Base-by-base conservation (phyloP, 1,284 basidiomycete species). In the Xerocomus amazonicus region DNA sequence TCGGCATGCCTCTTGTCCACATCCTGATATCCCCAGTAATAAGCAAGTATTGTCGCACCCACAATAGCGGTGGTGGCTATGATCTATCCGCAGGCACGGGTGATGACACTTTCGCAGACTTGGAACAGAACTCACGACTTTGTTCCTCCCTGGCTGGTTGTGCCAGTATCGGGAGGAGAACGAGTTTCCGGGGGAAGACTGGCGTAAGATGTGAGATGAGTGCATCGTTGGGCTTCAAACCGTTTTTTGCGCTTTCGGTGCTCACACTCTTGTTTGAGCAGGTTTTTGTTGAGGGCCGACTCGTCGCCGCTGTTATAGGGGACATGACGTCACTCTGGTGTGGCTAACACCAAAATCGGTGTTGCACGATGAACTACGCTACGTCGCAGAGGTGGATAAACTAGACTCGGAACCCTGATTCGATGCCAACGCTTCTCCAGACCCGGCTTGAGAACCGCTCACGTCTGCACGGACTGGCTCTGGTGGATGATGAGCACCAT, bases 21-120 rank as follows among this genome's bases (percentile, higher is more conserved):
- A 26, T 61, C 68, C 17, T 63, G 66, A 54, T 67, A 67, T 12
- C 66, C 65, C 65, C 68, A 70, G 32, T 69, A 70, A 50, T 67
- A 69, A 35, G 65, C 67, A 33, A 68, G 59, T 19, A 58, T 66
- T 32, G 65, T 60, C 28, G 62, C 54, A 6, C 62, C 65, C 19
- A 67, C 4, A n/a, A 69, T 19, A 31, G 55, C 55, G 2, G 60
- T 57, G 6, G 58, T 55, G 16, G 61, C 64, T 9, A 70, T 64
- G n/a, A 70, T 45, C 65, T 67, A 27, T 33, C 17, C 19, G 37
- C 26, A 41, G 28, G 16, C 17, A 41, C n/a, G 9, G 4, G 9
- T 37, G 4, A 23, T 16, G 26, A 23, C 19, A 23, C 19, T 23
- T 23, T 23, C 4, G 19, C 19, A 23, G 19, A 23, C 19, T 23